phyloP scores from a whole-genome alignment of 306 rosid species.

The Trifolium fragiferum region DNA sequence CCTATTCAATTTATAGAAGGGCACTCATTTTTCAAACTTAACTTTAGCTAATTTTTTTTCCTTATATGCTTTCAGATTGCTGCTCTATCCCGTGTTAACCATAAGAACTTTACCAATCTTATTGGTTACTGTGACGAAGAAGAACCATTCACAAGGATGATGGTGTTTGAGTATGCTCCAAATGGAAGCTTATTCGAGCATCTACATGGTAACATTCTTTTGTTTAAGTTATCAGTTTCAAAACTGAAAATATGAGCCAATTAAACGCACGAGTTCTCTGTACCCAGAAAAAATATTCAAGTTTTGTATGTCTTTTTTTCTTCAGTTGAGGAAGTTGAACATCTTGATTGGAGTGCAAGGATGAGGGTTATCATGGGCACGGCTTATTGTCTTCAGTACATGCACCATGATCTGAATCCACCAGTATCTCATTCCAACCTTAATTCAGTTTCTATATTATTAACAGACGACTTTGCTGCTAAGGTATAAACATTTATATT shows the following conservation, averaged over 20 bases:
- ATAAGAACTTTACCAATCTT: conserved; percentile 90
- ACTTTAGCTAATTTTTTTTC: conserved; percentile 33
- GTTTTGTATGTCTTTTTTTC: background rate
- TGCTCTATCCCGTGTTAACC: conserved; percentile 81
- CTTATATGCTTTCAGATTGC: conserved; percentile 63
- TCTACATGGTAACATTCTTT: conserved; percentile 74
- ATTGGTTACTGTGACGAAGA: conserved; percentile 96
- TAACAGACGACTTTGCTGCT: conserved; percentile 94
- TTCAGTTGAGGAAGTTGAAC: conserved; percentile 83
- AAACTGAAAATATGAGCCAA: background rate
- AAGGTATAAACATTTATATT: conserved; percentile 58
- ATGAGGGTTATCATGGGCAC: conserved; percentile 86
- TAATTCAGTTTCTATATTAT: conserved; percentile 56
- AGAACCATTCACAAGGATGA: conserved; percentile 87
- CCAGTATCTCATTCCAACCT: conserved; percentile 77
- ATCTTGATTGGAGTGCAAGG: conserved; percentile 88
- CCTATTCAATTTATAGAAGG: background rate
- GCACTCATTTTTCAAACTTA: conserved; percentile 17
- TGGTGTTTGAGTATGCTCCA: conserved; percentile 99
- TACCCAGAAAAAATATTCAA: background rate
- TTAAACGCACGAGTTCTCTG: background rate
- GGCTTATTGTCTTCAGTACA: conserved; percentile 88
- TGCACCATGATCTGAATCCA: conserved; percentile 96
- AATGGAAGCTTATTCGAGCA: conserved; percentile 85
- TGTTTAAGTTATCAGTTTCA: background rate